Conservation (phyloP, 1,139 yeast genomes). For the Diutina scorzettiae region DNA sequence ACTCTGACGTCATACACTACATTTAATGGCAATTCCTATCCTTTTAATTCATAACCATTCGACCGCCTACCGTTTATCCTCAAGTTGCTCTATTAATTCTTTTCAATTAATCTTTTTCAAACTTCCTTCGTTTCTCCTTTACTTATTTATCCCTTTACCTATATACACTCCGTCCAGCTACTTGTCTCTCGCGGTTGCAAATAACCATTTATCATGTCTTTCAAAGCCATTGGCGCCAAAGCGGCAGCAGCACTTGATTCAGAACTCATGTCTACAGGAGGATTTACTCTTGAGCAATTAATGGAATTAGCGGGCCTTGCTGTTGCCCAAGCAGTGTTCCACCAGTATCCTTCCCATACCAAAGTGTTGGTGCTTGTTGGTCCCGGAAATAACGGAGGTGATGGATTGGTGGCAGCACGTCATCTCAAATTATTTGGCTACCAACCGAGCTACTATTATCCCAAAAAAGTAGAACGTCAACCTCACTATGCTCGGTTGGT, state of each 20-base stretch:
- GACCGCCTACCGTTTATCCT: no score
- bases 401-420: slow-evolving; percentile 91
- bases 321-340: slow-evolving; percentile 77
- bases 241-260: slow-evolving; percentile 72
- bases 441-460: slow-evolving; percentile 58
- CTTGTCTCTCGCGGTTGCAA: not conserved
- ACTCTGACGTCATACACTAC: no score
- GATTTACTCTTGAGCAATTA: slow-evolving; percentile 82
- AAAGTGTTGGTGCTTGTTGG: slow-evolving; percentile 67
- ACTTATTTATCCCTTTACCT: no score
- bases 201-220: slow-evolving; percentile 6
- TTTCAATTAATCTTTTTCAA: no score
- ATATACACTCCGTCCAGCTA: no score
- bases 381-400: slow-evolving; percentile 97
- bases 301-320: slow-evolving; percentile 96
- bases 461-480: slow-evolving; percentile 39
- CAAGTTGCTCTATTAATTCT: no score
- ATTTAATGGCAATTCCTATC: no score
- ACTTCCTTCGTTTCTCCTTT: no score
- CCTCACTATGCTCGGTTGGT: slow-evolving; percentile 31
- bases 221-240: slow-evolving; percentile 42
- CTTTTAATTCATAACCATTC: no score
- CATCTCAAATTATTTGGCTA: slow-evolving; percentile 71
- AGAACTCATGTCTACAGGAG: slow-evolving; percentile 76
- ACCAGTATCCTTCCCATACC: slow-evolving; percentile 44